Percentiles rank a stretch among this genome's conserved stretches.
phyloP scores from a whole-genome alignment of 1,284 basidiomycete species.

The Cerrena zonata region DNA sequence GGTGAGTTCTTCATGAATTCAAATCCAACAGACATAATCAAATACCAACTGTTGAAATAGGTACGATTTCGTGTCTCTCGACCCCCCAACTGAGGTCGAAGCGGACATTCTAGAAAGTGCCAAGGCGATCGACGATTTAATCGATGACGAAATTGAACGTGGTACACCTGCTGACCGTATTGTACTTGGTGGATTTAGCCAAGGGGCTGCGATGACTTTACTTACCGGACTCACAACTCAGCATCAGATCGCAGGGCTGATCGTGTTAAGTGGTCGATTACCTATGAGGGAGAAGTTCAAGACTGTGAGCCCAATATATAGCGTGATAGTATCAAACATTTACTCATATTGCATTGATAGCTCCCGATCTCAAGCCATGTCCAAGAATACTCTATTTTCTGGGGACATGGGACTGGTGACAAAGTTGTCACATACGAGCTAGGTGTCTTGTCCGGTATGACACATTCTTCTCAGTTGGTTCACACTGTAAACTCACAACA shows the following conservation, averaged over 20 bases:
- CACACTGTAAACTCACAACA: too few species aligned
- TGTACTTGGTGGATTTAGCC: slow-evolving; percentile 78
- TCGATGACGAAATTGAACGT: slow-evolving; percentile 64
- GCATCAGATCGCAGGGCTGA: slow-evolving; percentile 64
- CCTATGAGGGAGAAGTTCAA: slow-evolving; percentile 60
- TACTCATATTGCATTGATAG: slow-evolving; percentile 9
- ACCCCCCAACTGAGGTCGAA: slow-evolving; percentile 44
- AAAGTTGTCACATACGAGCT: slow-evolving; percentile 46
- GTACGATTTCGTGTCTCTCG: slow-evolving; percentile 60
- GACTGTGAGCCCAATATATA: slow-evolving; percentile 50
- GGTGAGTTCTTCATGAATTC: slow-evolving; percentile 35
- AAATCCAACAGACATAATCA: background rate
- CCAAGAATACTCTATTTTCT: slow-evolving; percentile 67
- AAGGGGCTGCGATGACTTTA: slow-evolving; percentile 72
- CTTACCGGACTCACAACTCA: slow-evolving; percentile 61
- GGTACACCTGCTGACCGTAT: slow-evolving; percentile 60
- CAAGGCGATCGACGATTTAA: slow-evolving; percentile 54
- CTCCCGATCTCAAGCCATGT: slow-evolving; percentile 39
- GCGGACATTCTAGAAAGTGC: slow-evolving; percentile 60
- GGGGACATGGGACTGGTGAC: slow-evolving; percentile 78
- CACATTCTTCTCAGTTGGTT: background rate
- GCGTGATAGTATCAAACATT: too few species aligned
- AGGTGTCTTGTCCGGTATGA: background rate
- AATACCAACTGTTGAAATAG: slow-evolving; percentile 26
- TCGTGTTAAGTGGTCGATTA: slow-evolving; percentile 65